Percentiles rank a stretch among this genome's conserved stretches.
These are phyloP conservation scores for Eurotiales sp. DNA, from an alignment of 2,329 filamentous ascomycete species.

Conservation along the genomic window DNA sequence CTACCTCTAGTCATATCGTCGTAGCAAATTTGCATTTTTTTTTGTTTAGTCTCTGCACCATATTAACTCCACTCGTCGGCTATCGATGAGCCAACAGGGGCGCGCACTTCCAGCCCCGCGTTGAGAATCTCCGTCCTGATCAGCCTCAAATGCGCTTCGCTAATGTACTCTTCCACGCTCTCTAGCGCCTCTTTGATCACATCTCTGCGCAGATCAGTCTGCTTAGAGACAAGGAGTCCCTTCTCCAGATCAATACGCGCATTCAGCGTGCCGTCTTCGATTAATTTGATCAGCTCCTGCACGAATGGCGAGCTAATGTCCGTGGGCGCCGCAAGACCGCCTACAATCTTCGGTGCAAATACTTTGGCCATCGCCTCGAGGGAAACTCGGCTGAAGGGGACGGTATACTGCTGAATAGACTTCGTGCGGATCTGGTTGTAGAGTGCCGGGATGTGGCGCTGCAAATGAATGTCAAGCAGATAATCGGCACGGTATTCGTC, in stretches of 20 bases:
- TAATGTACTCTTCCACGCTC: constrained; percentile 67
- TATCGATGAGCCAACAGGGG: background rate
- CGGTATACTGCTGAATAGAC: constrained; percentile 88
- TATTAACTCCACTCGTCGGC: constrained; percentile 1
- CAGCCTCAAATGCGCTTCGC: constrained; percentile 70
- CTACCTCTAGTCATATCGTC: background rate
- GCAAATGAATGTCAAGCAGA: constrained; percentile 82
- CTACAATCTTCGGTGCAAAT: constrained; percentile 55
- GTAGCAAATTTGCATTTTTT: too few species aligned
- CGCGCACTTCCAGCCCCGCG: constrained; percentile 68
- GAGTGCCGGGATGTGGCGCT: constrained; percentile 65
- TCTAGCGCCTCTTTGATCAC: constrained; percentile 69
- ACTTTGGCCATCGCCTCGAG: constrained; percentile 72
- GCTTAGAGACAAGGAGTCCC: constrained; percentile 69
- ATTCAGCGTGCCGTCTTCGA: constrained; percentile 65
- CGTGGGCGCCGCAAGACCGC: constrained; percentile 54
- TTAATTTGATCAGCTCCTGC: constrained; percentile 72
- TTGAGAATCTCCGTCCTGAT: constrained; percentile 71
- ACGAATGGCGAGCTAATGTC: constrained; percentile 49
- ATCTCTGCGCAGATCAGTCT: constrained; percentile 61
- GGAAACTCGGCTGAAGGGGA: constrained; percentile 84
- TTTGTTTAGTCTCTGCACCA: too few species aligned
- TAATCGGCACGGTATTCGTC: constrained; percentile 81
- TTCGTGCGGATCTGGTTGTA: constrained; percentile 78
- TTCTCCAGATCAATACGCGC: constrained; percentile 84